These are phyloP conservation scores for Xylariaceae sp. DNA, from an alignment of 2,329 filamentous ascomycete genomes.

Conservation along the genomic window DNA sequence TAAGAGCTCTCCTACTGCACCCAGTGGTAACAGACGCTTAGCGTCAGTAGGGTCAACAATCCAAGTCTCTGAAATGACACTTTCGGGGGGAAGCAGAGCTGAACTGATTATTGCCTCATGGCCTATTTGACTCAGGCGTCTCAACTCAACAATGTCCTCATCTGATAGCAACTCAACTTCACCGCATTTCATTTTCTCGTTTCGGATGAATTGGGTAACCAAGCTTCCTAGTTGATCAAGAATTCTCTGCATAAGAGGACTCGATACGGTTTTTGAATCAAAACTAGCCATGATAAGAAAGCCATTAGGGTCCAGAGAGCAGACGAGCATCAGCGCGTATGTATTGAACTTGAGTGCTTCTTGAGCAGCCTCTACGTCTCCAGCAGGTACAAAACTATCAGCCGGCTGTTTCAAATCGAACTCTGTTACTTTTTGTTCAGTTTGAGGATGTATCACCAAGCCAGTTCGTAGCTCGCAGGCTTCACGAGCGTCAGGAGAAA, in stretches of 20 bases:
- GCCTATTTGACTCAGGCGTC: conserved; percentile 24
- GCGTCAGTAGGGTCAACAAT: conserved; percentile 37
- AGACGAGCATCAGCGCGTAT: conserved; percentile 63
- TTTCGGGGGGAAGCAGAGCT: conserved; percentile 21
- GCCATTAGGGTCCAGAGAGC: conserved; percentile 52
- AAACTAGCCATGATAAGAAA: conserved; percentile 62
- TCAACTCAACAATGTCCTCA: conserved; percentile 33
- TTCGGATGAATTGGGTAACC: conserved; percentile 46
- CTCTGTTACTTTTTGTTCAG: conserved; percentile 25
- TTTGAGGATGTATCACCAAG: conserved; percentile 50
- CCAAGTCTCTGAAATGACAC: conserved; percentile 32
- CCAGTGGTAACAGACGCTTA: conserved; percentile 36
- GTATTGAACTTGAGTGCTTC: conserved; percentile 58
- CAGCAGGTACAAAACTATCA: conserved; percentile 50
- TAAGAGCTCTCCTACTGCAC: conserved; percentile 43
- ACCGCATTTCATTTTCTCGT: conserved; percentile 30
- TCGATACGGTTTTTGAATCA: conserved; percentile 56
- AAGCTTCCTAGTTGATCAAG: conserved; percentile 49
- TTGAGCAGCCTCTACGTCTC: conserved; percentile 53
- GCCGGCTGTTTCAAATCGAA: conserved; percentile 38
- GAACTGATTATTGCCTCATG: conserved; percentile 19
- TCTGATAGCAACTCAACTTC: conserved; percentile 34
- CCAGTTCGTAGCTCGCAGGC: conserved; percentile 55
- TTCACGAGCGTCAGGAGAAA: conserved; percentile 51
- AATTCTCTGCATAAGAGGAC: conserved; percentile 48